Percentiles rank a stretch among this genome's conserved stretches.
Conservation (phyloP, 257 asterid genomes). For the Solanum etuberosum region DNA sequence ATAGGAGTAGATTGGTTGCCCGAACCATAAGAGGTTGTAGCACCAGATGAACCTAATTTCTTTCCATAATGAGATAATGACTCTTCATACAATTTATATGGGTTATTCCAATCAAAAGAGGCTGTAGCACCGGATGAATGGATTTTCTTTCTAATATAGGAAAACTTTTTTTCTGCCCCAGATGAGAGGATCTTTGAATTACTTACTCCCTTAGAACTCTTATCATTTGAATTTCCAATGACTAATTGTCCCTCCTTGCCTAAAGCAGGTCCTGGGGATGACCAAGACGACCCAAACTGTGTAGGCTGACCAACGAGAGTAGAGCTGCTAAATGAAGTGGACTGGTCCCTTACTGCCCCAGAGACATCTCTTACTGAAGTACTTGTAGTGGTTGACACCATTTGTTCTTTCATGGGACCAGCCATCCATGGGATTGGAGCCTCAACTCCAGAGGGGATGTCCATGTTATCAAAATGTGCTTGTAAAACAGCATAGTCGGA, state of each 20-base stretch:
- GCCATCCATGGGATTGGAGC: slow-evolving; percentile 63
- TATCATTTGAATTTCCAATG: slow-evolving; percentile 8
- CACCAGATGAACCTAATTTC: background rate
- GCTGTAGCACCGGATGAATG: background rate
- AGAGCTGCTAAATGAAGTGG: slow-evolving; percentile 13
- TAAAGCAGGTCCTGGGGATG: slow-evolving; percentile 1
- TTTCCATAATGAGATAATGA: slow-evolving; percentile 7
- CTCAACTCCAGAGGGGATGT: slow-evolving; percentile 80
- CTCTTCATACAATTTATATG: background rate
- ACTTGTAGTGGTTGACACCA: slow-evolving; percentile 18
- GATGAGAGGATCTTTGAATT: slow-evolving; percentile 1
- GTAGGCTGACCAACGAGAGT: slow-evolving; percentile 1
- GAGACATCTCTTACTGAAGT: slow-evolving; percentile 21
- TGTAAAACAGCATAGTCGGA: slow-evolving; percentile 32
- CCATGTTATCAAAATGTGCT: slow-evolving; percentile 63
- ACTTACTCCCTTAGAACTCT: slow-evolving; percentile 7
- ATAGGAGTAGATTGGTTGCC: background rate
- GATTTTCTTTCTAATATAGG: slow-evolving; percentile 12
- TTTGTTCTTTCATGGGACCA: slow-evolving; percentile 11
- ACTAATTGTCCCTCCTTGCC: slow-evolving; percentile 13
- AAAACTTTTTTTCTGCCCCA: background rate
- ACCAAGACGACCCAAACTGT: slow-evolving; percentile 17
- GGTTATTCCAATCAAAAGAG: background rate
- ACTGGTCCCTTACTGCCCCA: background rate
- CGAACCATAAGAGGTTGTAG: background rate